Percentiles rank a stretch among this genome's conserved stretches.
phyloP scores from a whole-genome alignment of 345 rosid genomes.

The Limnanthes douglasii region DNA sequence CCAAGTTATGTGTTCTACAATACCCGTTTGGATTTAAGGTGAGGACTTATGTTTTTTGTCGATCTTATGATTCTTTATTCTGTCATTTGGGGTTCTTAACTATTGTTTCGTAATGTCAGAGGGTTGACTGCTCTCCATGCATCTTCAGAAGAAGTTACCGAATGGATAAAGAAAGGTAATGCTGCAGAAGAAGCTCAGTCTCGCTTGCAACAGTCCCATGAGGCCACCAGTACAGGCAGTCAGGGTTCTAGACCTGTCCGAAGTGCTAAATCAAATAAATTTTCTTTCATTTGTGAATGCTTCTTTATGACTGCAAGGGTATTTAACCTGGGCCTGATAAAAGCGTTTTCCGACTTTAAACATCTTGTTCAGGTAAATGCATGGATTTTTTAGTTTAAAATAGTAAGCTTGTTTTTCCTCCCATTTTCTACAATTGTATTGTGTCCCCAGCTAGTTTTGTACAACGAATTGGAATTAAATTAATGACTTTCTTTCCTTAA shows the following conservation, averaged over 20 bases:
- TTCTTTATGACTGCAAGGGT: constrained; percentile 99
- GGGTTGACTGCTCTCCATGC: constrained; percentile 83
- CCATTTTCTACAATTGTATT: too few relatives aligned
- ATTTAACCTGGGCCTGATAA: constrained; percentile 84
- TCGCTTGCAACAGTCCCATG: constrained; percentile 55
- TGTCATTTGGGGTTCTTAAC: too few relatives aligned
- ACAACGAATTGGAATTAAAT: neutral
- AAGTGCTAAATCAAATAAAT: constrained; percentile 27
- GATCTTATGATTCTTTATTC: too few relatives aligned
- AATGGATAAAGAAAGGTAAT: constrained; percentile 51
- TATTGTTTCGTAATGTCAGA: constrained; percentile 22
- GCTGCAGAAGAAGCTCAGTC: constrained; percentile 25
- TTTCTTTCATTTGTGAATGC: constrained; percentile 80
- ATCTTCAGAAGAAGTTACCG: constrained; percentile 81
- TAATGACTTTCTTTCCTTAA: neutral
- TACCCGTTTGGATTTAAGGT: constrained; percentile 73
- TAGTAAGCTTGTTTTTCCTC: too few relatives aligned
- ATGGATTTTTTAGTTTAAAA: too few relatives aligned
- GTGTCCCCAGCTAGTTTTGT: neutral
- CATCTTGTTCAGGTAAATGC: constrained; percentile 81
- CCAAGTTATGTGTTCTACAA: constrained; percentile 61
- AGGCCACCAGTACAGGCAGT: constrained; percentile 60
- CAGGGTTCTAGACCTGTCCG: constrained; percentile 15
- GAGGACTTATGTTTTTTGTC: too few relatives aligned
- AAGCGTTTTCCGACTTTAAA: constrained; percentile 95